Evolutionary conservation across 768 basidiomycete genomes (phyloP).

Genomic region (Daedaleopsis sinensis): DNA sequence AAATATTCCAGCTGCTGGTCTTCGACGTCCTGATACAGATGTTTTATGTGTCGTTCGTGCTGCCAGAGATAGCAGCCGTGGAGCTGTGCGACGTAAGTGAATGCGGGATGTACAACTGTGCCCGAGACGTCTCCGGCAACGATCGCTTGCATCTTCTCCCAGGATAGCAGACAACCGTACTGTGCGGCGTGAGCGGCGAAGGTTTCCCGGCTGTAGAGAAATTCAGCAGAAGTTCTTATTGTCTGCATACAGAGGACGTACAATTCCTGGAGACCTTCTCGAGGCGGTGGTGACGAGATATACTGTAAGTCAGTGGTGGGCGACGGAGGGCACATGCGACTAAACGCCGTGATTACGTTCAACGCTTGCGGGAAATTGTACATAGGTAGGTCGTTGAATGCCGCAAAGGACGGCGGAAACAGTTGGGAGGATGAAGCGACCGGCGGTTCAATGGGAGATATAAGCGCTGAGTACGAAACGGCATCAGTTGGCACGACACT

Average conservation of each 20-base stretch:
- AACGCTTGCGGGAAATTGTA: slow-evolving; percentile 14
- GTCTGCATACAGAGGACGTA: neutral
- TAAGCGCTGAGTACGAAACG: neutral
- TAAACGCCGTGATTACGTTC: slow-evolving; percentile 4
- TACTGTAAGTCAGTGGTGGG: slow-evolving; percentile 12
- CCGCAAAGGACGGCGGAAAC: neutral
- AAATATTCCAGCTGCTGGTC: slow-evolving; percentile 19
- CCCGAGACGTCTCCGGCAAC: slow-evolving; percentile 27
- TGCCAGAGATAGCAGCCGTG: slow-evolving; percentile 29
- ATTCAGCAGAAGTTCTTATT: neutral
- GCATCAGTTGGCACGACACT: neutral
- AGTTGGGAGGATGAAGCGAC: slow-evolving; percentile 8
- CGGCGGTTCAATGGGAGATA: neutral
- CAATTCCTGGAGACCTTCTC: slow-evolving; percentile 21
- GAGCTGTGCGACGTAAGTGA: slow-evolving; percentile 28
- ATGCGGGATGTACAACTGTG: slow-evolving; percentile 24
- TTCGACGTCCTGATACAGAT: slow-evolving; percentile 9
- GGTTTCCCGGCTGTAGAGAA: slow-evolving; percentile 19
- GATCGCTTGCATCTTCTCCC: slow-evolving; percentile 27
- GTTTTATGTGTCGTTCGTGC: slow-evolving; percentile 16
- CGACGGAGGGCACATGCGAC: slow-evolving; percentile 9
- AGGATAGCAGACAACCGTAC: slow-evolving; percentile 23
- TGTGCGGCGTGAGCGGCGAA: slow-evolving; percentile 27
- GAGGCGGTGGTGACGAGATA: slow-evolving; percentile 9
- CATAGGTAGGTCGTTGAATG: neutral